Evolutionary conservation across 129 eudicot species (phyloP).

Genomic region (Flaveria bidentis): DNA sequence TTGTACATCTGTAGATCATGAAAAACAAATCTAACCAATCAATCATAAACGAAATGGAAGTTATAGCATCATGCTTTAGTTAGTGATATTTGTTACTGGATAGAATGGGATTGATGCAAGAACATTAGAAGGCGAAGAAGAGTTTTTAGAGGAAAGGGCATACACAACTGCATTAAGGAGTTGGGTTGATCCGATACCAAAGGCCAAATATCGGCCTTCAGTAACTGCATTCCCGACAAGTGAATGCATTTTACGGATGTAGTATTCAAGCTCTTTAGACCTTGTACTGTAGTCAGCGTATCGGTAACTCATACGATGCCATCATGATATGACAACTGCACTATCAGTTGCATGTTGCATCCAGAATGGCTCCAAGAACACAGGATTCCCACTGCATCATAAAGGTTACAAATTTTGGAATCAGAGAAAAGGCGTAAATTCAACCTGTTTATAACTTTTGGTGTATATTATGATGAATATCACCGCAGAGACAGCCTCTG

Average conservation of each 20-base stretch:
- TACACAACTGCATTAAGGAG: constrained; percentile 60
- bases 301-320: constrained; percentile 84
- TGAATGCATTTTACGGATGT: not conserved
- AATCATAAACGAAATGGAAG: too few relatives aligned
- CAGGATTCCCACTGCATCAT: not conserved
- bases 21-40: not conserved
- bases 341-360: constrained; percentile 54
- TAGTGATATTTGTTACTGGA: constrained; percentile 31
- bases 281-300: not conserved
- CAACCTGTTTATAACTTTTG: too few relatives aligned
- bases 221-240: constrained; percentile 50
- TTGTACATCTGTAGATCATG: too few relatives aligned
- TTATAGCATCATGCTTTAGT: too few relatives aligned
- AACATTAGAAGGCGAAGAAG: constrained; percentile 25
- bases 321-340: constrained; percentile 61
- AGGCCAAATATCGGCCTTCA: constrained; percentile 46
- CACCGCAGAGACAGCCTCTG: too few relatives aligned
- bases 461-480: too few relatives aligned
- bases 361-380: constrained; percentile 67
- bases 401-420: not conserved
- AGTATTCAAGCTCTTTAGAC: constrained; percentile 1
- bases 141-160: constrained; percentile 46
- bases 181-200: constrained; percentile 59
- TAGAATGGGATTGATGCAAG: constrained; percentile 48
- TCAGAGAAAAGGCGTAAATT: too few relatives aligned